Evolutionary conservation across 371 early-diverging fungal species (phyloP), one percentile per base, ranked within the genome.

Genomic region (Phascolomyces articulosus): DNA sequence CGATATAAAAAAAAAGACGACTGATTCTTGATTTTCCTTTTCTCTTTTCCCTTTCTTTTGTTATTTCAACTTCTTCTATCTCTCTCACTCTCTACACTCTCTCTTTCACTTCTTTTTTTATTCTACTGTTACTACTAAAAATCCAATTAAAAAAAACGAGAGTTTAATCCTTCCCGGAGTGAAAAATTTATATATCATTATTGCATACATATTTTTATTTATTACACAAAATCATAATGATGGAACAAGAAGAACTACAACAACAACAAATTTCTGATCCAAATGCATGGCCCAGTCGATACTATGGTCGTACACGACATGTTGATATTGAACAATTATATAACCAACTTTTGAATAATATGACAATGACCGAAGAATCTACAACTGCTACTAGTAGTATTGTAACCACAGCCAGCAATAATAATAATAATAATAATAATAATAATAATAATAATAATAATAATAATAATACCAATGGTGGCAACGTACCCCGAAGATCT

Each of bases 221-320:
- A 31, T 23, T 34, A 47, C 20, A 27, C 61, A 31, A 21, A 13
- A n/a, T 29, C 38, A 21, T 18, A 16, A 23, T 18, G 23, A 8
- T 6, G 8, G 18, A 18, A 24, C 24, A 51, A 51, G 23, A 51
- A 10, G 21, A 40, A 47, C 26, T 15, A 13, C 28, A 51, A 10
- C n/a, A 40, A 47, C 26, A 29, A 13, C 28, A 15, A n/a, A 38
- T 26, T 7, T 9, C 44, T 34, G 68, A 67, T 40, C 31, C 59
- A n/a, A 20, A 56, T n/a, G 44, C 63, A 9, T 67, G 68, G 68
- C 68, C 68, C 18, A 67, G 68, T 40, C 63, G 60, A 21, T 67
- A 67, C 40, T 67, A 67, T 55, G 68, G 68, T 15, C 63, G 63
- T 8, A 67, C 68, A 47, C 58, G 68, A 2, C 68, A 58, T 38